Conservation (phyloP, 176 grass and related monocot species). For the Puya raimondii region DNA sequence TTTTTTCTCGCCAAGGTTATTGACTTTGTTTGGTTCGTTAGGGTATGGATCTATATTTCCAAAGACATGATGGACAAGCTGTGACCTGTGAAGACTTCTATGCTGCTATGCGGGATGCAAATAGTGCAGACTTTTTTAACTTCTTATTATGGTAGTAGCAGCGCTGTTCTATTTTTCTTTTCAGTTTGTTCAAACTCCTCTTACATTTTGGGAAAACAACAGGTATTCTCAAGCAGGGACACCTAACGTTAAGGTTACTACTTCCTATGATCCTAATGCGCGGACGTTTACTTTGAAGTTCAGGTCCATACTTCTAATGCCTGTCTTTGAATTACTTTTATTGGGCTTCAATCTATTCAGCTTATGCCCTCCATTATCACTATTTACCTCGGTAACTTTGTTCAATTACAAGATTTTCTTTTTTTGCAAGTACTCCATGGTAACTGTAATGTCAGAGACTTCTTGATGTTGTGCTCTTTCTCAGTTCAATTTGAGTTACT, state of each 20-base stretch:
- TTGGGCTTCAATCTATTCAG: not conserved
- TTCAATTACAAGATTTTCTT: not conserved
- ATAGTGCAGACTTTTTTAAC: conserved; percentile 68
- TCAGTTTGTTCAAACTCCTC: conserved; percentile 1
- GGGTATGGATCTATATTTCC: conserved; percentile 99
- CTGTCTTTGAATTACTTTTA: not conserved
- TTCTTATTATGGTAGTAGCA: conserved; percentile 72
- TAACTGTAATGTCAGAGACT: not conserved
- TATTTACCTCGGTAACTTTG: not conserved
- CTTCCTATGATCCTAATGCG: conserved; percentile 63
- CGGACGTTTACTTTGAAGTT: conserved; percentile 70
- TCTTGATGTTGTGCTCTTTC: not conserved
- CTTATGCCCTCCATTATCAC: not conserved
- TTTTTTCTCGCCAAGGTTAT: conserved; percentile 13
- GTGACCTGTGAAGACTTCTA: conserved; percentile 98
- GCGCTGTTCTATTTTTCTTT: conserved; percentile 9
- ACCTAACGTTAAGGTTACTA: conserved; percentile 54
- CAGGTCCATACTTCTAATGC: conserved; percentile 24
- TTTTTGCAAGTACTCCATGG: not conserved
- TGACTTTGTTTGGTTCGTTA: conserved; percentile 23
- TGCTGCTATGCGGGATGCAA: conserved; percentile 96
- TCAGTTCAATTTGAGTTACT: not conserved
- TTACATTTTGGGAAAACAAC: conserved; percentile 19
- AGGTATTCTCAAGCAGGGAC: conserved; percentile 98
- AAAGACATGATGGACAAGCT: conserved; percentile 96